Conservation (phyloP, 805 yeast genomes). For the Saccharomycodes ludwigii region DNA sequence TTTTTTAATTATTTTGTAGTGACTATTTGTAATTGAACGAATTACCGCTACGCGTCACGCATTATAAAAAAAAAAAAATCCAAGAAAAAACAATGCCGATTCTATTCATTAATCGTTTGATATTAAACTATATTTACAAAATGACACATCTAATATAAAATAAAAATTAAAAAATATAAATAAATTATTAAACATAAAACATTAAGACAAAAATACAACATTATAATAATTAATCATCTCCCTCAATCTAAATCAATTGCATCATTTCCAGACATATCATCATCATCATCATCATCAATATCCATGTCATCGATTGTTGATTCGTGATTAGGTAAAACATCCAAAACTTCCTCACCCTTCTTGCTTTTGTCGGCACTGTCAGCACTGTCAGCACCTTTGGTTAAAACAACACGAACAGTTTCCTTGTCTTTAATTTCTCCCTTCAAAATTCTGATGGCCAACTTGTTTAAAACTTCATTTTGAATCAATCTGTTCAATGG, state of each 20-base stretch:
- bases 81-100: no score
- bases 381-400: slow-evolving; percentile 18
- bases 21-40: no score
- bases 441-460: slow-evolving; percentile 79
- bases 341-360: slow-evolving; percentile 54
- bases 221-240: slow-evolving; percentile 1
- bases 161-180: no score
- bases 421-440: slow-evolving; percentile 88
- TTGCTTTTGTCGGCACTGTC: slow-evolving; percentile 15
- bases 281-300: slow-evolving; percentile 43
- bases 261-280: slow-evolving; percentile 25
- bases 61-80: no score
- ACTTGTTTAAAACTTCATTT: slow-evolving; percentile 68
- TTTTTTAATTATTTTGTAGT: no score
- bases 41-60: no score
- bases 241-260: not conserved
- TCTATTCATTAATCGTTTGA: no score
- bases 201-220: no score
- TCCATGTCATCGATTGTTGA: slow-evolving; percentile 39
- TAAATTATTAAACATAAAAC: no score
- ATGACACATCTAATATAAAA: no score
- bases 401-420: slow-evolving; percentile 49
- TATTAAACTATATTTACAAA: no score
- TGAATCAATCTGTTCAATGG: slow-evolving; percentile 91
- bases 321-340: slow-evolving; percentile 80